phyloP scores from a whole-genome alignment of 2,329 filamentous ascomycete genomes.

The Neopestalotiopsis sp. region DNA sequence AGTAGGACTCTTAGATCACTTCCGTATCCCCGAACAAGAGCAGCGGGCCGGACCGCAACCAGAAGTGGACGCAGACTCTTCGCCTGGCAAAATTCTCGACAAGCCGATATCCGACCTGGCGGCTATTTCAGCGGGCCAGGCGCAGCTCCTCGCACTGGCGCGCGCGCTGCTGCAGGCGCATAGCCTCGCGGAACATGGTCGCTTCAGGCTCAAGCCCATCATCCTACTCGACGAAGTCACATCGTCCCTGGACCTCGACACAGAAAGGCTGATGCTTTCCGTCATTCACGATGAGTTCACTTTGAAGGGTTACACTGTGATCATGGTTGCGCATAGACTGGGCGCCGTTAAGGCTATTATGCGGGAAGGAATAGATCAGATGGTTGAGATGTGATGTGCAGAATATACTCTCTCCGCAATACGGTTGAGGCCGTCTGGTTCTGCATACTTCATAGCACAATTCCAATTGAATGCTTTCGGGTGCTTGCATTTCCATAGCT shows the following conservation, averaged over 20 bases:
- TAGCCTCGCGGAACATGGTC: neutral
- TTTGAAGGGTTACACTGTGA: conserved; percentile 34
- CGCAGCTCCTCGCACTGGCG: conserved; percentile 39
- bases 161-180: conserved; percentile 34
- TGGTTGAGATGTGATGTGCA: neutral
- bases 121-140: conserved; percentile 38
- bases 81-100: conserved; percentile 33
- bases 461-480: neutral
- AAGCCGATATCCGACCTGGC: conserved; percentile 31
- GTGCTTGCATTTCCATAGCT: neutral
- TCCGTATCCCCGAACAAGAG: conserved; percentile 15
- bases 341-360: conserved; percentile 30
- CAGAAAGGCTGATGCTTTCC: conserved; percentile 37
- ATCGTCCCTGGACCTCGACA: conserved; percentile 38
- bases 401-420: too few species aligned
- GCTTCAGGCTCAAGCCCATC: conserved; percentile 29
- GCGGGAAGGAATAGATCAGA: conserved; percentile 30
- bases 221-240: conserved; percentile 40
- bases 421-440: too few species aligned
- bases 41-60: conserved; percentile 34
- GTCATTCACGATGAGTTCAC: conserved; percentile 40
- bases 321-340: conserved; percentile 41
- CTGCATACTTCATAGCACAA: too few species aligned
- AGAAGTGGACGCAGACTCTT: neutral
- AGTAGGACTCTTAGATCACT: conserved; percentile 26